Conservation (phyloP, 257 asterid genomes). For the Pogostemon cablin region DNA sequence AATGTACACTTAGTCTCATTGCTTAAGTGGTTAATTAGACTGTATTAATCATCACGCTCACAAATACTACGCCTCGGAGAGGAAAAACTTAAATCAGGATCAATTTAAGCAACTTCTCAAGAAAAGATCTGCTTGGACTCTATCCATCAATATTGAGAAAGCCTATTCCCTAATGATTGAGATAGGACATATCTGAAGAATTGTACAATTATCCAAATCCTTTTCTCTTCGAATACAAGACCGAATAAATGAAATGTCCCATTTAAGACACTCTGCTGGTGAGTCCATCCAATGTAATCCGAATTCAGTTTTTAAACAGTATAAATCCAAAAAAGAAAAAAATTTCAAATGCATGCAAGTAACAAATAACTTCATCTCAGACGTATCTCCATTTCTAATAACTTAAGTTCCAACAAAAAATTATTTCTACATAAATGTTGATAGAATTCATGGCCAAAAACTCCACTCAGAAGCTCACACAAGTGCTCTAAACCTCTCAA, state of each 20-base stretch:
- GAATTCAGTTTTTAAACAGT: background rate
- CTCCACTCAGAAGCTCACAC: background rate
- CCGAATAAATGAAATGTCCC: background rate
- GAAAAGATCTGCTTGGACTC: background rate
- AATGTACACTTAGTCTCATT: background rate
- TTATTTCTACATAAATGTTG: background rate
- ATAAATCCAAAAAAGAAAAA: background rate
- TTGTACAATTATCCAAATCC: slow-evolving; percentile 6
- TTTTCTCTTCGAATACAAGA: background rate
- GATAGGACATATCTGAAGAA: background rate
- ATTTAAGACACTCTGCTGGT: background rate
- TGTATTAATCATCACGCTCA: background rate
- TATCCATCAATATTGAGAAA: background rate
- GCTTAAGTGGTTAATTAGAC: slow-evolving; percentile 15
- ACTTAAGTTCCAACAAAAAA: background rate
- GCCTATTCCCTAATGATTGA: background rate
- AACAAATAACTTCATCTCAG: background rate
- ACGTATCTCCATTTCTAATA: background rate
- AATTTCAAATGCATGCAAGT: background rate
- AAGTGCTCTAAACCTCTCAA: slow-evolving; percentile 9
- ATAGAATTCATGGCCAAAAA: background rate
- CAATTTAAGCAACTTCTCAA: background rate
- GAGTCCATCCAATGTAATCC: background rate
- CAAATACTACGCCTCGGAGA: background rate
- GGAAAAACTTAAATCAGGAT: slow-evolving; percentile 7